Base-by-base conservation (phyloP, 1,284 basidiomycete genomes). In the Fistulinella cinereoalba region DNA sequence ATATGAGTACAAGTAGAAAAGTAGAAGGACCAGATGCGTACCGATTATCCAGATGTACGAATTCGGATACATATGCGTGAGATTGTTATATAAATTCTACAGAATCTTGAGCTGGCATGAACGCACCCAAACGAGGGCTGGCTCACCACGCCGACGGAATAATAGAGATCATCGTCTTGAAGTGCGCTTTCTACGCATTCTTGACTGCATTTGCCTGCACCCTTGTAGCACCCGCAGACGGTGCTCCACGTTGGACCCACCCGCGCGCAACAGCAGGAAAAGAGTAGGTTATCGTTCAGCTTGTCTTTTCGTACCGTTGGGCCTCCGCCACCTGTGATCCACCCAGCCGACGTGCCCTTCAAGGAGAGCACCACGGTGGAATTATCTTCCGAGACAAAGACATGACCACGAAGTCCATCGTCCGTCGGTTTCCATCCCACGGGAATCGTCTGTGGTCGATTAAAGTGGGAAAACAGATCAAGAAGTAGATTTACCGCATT, bases 381-480 rank as follows among this genome's bases (percentile, higher is more conserved):
- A 59, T 96, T 93, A 64, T 89, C 88, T 3, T 77, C 71, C 18
- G 79, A 86, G 22, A 80, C 85, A 57, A 92, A 93, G 27, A 98
- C 71, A 59, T 98, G 93, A 0, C 96, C 96, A 36, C 94, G 77
- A 47, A 97, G 80, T 0, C 93, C 92, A 61, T 95, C 88, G n/a
- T 81, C 79, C 37, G 84, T 78, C 0, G 84, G 80, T 55, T 88
- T 83, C 93, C 93, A 97, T 3, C 95, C 95, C 54, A 95, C 85
- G 0, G 90, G 88, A 34, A 76, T 72, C 24, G 78, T 80, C 85
- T 55, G n/a, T 1, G 16, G 31, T 46, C 1, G 7, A 45, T 60
- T 40, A 47, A 46, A n/a, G 42, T 9, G n/a, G 1, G 0, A 2
- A 36, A 2, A 15, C 7, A 41, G 3, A 28, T 9, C n/a, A 52